Base-by-base conservation (phyloP, 352 stramenopile genomes). In the Phytopythium boreale region DNA sequence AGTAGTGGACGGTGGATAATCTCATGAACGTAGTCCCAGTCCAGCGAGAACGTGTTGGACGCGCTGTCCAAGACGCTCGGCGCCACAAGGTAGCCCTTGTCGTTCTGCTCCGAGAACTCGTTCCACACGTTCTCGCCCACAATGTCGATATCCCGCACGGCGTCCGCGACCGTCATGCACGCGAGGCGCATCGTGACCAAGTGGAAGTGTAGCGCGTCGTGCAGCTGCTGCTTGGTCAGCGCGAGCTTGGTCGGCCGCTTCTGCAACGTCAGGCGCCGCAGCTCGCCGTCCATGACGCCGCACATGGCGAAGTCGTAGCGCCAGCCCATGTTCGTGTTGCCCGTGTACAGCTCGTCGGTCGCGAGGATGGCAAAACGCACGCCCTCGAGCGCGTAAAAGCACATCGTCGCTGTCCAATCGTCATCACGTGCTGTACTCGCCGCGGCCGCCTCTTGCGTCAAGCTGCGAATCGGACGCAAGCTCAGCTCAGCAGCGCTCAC, bases 41-140 rank as follows among this genome's bases (percentile, higher is more conserved):
- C 84, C 3, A 92, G 72, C 15, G 63, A 69, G 27, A 73, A 41
- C 19, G 63, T 61, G 12, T 65, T 36, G 6, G 70, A 56, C 7
- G 71, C 61, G 8, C 70, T 59, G 59, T 79, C 61, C 39, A 75
- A 5, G 27, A 75, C 51, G n/a, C 77, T 84, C 19, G 87, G 82
- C 2, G 92, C 83, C 34, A 96, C 84, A 36, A 96, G 50, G 59
- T 96, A 96, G 4, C 87, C 87, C 55, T 96, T 96, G 73, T 96
- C 87, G 57, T 96, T 96, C 63, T 91, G 80, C 62, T 91, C 77
- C 0, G 87, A 93, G 15, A 96, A 96, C 53, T 94, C 85, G 44
- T 89, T 79, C 79, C 82, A 92, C 3, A 92, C 72, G 14, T 84
- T 70, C 36, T 87, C 76, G 27, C 68, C 75, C 2, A 67, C 63